These are phyloP conservation scores for Fusarium piperis DNA, from an alignment of 2,329 filamentous ascomycete genomes.

Conservation along the genomic window DNA sequence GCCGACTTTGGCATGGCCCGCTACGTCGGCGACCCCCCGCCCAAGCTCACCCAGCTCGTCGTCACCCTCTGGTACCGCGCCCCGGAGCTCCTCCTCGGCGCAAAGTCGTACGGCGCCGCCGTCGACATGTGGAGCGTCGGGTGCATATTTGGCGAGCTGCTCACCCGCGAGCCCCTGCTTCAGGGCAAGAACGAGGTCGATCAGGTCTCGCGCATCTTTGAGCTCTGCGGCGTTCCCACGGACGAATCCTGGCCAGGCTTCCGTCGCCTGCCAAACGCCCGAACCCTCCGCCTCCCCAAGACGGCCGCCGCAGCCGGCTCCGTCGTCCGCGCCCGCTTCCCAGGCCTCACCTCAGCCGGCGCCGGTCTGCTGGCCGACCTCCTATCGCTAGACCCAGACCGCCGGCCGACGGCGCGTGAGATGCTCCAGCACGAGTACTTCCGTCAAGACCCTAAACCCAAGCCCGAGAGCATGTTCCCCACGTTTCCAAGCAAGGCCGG, in stretches of 20 bases:
- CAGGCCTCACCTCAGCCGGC: constrained; percentile 81
- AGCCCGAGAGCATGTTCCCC: constrained; percentile 91
- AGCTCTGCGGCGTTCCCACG: constrained; percentile 86
- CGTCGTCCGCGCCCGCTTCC: constrained; percentile 80
- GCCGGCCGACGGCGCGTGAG: constrained; percentile 75
- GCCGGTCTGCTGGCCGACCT: constrained; percentile 74
- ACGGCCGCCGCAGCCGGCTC: constrained; percentile 54
- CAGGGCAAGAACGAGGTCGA: constrained; percentile 94
- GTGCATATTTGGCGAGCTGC: constrained; percentile 93
- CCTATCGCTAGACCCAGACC: constrained; percentile 77
- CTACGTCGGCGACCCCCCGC: constrained; percentile 81
- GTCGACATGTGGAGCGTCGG: constrained; percentile 97
- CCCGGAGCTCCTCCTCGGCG: constrained; percentile 88
- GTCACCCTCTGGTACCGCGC: constrained; percentile 97
- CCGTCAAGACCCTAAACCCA: constrained; percentile 86
- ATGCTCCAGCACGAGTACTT: constrained; percentile 88
- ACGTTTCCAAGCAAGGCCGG: constrained; percentile 97
- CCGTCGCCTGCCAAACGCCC: constrained; percentile 86
- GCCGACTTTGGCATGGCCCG: constrained; percentile 99
- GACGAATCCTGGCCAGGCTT: constrained; percentile 88
- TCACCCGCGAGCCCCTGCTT: constrained; percentile 83
- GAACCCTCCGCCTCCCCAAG: constrained; percentile 75
- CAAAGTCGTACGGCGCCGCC: constrained; percentile 76
- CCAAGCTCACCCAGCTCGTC: constrained; percentile 88
- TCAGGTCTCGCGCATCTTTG: constrained; percentile 87